Percentiles rank a stretch among this genome's conserved stretches.
Conservation (phyloP, 2,329 filamentous ascomycete species). For the Rhynchosporium secalis region DNA sequence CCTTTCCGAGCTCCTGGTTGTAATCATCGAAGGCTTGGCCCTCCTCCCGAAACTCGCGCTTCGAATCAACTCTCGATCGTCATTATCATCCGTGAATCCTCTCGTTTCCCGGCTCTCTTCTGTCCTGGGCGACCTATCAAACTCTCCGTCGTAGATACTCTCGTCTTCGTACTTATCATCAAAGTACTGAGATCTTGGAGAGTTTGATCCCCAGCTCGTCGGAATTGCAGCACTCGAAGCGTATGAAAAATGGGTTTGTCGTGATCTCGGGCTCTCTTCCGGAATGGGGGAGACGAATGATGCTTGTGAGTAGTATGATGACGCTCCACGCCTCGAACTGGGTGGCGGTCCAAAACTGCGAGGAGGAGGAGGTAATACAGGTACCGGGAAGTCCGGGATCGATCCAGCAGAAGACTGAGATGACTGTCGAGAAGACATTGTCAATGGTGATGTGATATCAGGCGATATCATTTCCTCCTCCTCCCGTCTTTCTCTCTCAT, state of each 20-base stretch:
- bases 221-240: slow-evolving; percentile 74
- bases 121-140: slow-evolving; percentile 26
- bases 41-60: slow-evolving; percentile 63
- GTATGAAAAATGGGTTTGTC: slow-evolving; percentile 62
- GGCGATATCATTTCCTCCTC: slow-evolving; percentile 37
- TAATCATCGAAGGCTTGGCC: slow-evolving; percentile 58
- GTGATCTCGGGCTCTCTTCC: slow-evolving; percentile 60
- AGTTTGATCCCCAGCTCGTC: slow-evolving; percentile 60
- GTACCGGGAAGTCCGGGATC: slow-evolving; percentile 52
- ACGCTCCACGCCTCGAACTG: slow-evolving; percentile 58
- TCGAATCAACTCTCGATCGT: slow-evolving; percentile 59
- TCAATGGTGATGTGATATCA: slow-evolving; percentile 47
- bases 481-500: slow-evolving; percentile 17
- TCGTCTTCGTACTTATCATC: slow-evolving; percentile 32
- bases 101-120: slow-evolving; percentile 36
- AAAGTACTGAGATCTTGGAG: slow-evolving; percentile 44
- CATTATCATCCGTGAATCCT: slow-evolving; percentile 36
- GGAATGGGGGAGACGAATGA: slow-evolving; percentile 75
- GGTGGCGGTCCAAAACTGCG: slow-evolving; percentile 60
- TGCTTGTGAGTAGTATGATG: slow-evolving; percentile 63
- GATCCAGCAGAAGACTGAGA: slow-evolving; percentile 55
- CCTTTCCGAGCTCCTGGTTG: slow-evolving; percentile 41
- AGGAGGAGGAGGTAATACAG: slow-evolving; percentile 31
- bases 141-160: slow-evolving; percentile 21
- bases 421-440: slow-evolving; percentile 53